phyloP scores from a whole-genome alignment of 208 protist genomes.

The Wallacemonas sp. region DNA sequence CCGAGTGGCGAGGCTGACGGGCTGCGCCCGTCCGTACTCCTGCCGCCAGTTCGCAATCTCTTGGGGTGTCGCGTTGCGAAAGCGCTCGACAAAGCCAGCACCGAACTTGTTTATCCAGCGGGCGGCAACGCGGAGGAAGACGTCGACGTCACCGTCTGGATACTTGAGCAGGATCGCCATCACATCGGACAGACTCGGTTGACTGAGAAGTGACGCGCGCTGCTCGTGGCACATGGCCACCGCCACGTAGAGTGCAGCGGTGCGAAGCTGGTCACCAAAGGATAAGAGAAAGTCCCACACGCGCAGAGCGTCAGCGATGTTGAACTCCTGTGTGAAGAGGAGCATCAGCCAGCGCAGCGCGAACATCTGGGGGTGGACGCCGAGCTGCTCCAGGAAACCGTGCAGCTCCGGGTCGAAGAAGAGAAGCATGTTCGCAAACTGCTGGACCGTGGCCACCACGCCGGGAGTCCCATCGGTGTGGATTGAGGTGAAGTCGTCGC shows the following conservation, averaged over 20 bases:
- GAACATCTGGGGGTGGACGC: conserved; percentile 64
- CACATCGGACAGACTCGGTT: conserved; percentile 38
- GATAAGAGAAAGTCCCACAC: conserved; percentile 91
- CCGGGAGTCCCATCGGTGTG: conserved; percentile 58
- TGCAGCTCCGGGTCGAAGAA: conserved; percentile 64
- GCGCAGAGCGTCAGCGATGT: conserved; percentile 64
- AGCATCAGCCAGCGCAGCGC: conserved; percentile 87
- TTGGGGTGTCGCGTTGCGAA: conserved; percentile 37
- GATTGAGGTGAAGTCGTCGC: conserved; percentile 72
- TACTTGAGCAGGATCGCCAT: conserved; percentile 73
- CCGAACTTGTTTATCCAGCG: conserved; percentile 56
- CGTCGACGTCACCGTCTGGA: conserved; percentile 47
- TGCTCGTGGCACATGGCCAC: conserved; percentile 61
- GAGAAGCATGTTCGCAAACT: conserved; percentile 67
- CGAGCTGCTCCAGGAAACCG: conserved; percentile 39
- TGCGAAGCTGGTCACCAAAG: conserved; percentile 55
- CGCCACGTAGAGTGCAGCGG: conserved; percentile 48
- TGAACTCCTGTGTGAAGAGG: conserved; percentile 88
- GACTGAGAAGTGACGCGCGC: conserved; percentile 39
- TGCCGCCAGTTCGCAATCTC: conserved; percentile 35
- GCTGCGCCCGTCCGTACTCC: conserved; percentile 19
- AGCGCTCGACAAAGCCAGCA: conserved; percentile 31
- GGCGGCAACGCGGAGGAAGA: conserved; percentile 53
- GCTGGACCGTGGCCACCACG: conserved; percentile 53
- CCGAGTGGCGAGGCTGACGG: conserved; percentile 11